phyloP scores from a whole-genome alignment of 2,329 filamentous ascomycete species.

The Phaeosphaeriaceae sp. region DNA sequence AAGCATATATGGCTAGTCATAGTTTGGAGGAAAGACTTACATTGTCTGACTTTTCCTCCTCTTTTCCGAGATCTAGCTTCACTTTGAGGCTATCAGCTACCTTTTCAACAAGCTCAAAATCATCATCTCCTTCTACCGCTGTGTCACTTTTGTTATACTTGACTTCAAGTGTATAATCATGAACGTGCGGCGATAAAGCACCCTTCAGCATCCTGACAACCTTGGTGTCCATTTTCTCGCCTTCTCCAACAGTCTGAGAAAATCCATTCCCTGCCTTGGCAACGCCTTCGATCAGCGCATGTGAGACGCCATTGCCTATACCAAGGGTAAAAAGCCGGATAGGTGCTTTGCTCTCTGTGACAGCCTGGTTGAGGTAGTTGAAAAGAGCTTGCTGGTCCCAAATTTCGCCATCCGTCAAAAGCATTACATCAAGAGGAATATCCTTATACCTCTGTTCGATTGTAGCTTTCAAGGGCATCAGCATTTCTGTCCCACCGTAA shows the following conservation, averaged over 20 bases:
- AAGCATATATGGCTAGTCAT: conserved; percentile 8
- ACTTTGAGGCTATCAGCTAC: conserved; percentile 58
- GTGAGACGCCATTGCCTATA: conserved; percentile 61
- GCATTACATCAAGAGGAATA: conserved; percentile 59
- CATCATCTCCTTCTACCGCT: conserved; percentile 49
- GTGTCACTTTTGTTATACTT: conserved; percentile 56
- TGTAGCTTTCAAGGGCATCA: conserved; percentile 54
- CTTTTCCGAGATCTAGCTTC: conserved; percentile 31
- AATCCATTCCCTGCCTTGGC: conserved; percentile 65
- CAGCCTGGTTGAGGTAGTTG: conserved; percentile 54
- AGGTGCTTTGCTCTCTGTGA: conserved; percentile 49
- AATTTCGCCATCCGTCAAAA: conserved; percentile 64
- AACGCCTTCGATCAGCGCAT: conserved; percentile 64
- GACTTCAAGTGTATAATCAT: conserved; percentile 68
- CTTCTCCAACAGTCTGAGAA: conserved; percentile 64
- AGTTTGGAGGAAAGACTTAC: conserved; percentile 8
- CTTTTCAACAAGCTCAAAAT: conserved; percentile 69
- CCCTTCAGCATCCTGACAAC: conserved; percentile 77
- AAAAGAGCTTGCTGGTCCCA: conserved; percentile 59
- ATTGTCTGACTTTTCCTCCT: conserved; percentile 15
- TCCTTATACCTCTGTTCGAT: conserved; percentile 56
- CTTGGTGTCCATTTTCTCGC: conserved; percentile 72
- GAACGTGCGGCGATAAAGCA: conserved; percentile 69
- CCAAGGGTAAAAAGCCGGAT: conserved; percentile 65
- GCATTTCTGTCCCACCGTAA: conserved; percentile 63